Conservation (phyloP, 1,284 basidiomycete species). For the Paramarasmius palmivorus region DNA sequence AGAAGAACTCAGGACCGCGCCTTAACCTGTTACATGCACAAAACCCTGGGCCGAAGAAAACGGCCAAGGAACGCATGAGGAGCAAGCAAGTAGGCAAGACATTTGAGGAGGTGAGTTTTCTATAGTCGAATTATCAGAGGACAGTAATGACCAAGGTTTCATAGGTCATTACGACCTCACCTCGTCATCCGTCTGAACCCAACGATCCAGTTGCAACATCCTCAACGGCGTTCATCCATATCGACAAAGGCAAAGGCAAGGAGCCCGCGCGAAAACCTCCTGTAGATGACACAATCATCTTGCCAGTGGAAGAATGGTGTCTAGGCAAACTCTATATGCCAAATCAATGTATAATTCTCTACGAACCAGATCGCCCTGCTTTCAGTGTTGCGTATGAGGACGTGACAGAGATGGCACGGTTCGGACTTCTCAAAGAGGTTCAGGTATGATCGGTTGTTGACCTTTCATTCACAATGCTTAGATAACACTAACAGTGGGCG, state of each 20-base stretch:
- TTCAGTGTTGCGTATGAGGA: neutral
- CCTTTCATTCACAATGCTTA: neutral
- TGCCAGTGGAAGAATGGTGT: constrained; percentile 20
- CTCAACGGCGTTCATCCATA: neutral
- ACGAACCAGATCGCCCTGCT: neutral
- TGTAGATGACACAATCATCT: neutral
- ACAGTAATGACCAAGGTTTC: neutral
- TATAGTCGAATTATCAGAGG: neutral
- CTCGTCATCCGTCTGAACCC: neutral
- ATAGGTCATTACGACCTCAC: neutral
- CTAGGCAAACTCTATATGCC: constrained; percentile 16
- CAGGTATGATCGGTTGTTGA: neutral
- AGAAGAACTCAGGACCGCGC: neutral
- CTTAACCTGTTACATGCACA: neutral
- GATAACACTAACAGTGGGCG: no score
- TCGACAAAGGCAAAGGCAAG: neutral
- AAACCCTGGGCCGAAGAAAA: neutral
- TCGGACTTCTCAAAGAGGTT: neutral
- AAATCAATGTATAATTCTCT: constrained; percentile 12
- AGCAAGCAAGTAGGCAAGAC: neutral
- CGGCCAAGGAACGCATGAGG: neutral
- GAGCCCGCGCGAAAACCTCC: neutral
- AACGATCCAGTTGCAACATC: constrained; percentile 11
- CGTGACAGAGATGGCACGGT: constrained; percentile 1
- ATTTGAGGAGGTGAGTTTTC: neutral